Conservation (phyloP, 2,329 filamentous ascomycete genomes). For the Cladosporium sp. region DNA sequence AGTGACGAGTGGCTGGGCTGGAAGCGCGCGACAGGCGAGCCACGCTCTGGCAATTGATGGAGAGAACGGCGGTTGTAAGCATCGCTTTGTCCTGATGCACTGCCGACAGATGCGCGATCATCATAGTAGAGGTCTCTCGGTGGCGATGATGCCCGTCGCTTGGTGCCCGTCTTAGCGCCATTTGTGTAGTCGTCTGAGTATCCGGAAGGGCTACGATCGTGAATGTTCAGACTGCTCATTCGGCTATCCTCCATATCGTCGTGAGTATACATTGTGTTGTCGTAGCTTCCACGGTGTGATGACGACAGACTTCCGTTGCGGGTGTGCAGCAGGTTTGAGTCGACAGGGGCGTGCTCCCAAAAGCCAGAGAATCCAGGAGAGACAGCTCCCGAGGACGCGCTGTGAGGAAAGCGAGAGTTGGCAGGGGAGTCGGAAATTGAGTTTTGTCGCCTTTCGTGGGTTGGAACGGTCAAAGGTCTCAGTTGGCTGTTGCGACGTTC, state of each 20-base stretch:
- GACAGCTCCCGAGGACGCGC: slow-evolving; percentile 44
- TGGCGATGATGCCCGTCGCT: slow-evolving; percentile 66
- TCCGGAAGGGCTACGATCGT: slow-evolving; percentile 53
- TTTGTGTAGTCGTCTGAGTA: slow-evolving; percentile 47
- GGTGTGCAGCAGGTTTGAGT: slow-evolving; percentile 29
- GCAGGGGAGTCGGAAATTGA: slow-evolving; percentile 43
- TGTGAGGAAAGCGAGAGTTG: slow-evolving; percentile 41
- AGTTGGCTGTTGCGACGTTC: slow-evolving; percentile 48
- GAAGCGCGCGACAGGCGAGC: slow-evolving; percentile 40
- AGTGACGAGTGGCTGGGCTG: slow-evolving; percentile 48
- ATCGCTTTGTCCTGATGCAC: slow-evolving; percentile 48
- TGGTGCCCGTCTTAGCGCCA: slow-evolving; percentile 56
- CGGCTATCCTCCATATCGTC: slow-evolving; percentile 58
- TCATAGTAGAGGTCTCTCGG: slow-evolving; percentile 56
- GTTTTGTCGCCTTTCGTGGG: slow-evolving; percentile 41
- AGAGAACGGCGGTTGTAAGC: slow-evolving; percentile 57
- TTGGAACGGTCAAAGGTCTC: slow-evolving; percentile 48
- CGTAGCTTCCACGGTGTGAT: slow-evolving; percentile 64
- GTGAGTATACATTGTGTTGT: slow-evolving; percentile 57
- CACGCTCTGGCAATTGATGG: slow-evolving; percentile 59
- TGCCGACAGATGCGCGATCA: slow-evolving; percentile 48
- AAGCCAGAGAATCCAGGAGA: slow-evolving; percentile 50
- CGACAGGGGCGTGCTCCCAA: slow-evolving; percentile 41
- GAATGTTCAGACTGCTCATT: slow-evolving; percentile 55
- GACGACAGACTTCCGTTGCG: slow-evolving; percentile 49